These are phyloP conservation scores for Aristolochia fimbriata DNA, from an alignment of 164 flowering plant genomes.

Conservation along the genomic window DNA sequence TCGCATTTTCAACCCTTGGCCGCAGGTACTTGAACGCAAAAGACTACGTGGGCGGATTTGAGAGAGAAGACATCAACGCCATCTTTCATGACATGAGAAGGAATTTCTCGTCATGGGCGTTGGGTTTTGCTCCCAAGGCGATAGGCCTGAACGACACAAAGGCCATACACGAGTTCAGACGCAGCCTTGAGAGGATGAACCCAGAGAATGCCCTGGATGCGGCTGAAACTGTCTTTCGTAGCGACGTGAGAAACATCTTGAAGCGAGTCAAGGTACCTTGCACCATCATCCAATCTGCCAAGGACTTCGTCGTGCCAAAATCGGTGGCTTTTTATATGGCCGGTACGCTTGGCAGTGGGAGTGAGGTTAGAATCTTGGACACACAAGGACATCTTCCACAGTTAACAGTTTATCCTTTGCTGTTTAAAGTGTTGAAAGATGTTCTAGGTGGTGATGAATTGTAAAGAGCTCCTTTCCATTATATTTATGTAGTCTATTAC, in stretches of 20 bases:
- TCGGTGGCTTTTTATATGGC: constrained; percentile 26
- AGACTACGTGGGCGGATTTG: constrained; percentile 29
- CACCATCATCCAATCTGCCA: constrained; percentile 27
- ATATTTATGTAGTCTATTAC: no score
- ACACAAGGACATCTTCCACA: constrained; percentile 38
- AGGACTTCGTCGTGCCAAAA: constrained; percentile 24
- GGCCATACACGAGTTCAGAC: constrained; percentile 14
- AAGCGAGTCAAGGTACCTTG: constrained; percentile 21
- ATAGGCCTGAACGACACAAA: constrained; percentile 13
- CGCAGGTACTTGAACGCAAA: constrained; percentile 26
- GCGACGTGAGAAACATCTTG: constrained; percentile 19
- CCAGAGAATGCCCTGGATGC: constrained; percentile 20
- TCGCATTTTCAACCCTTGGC: neutral
- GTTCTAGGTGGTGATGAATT: constrained; percentile 4
- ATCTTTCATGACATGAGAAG: constrained; percentile 13
- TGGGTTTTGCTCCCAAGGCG: constrained; percentile 19
- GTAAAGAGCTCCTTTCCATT: no score
- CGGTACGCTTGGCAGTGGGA: constrained; percentile 13
- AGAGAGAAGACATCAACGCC: constrained; percentile 9
- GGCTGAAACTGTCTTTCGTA: constrained; percentile 19
- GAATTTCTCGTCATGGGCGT: constrained; percentile 22
- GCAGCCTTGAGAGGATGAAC: constrained; percentile 24
- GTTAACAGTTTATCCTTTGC: constrained; percentile 20
- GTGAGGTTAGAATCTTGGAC: constrained; percentile 19
- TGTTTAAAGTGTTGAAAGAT: constrained; percentile 15